Percentiles rank a stretch among this genome's conserved stretches.
Conservation (phyloP, 1,284 basidiomycete species). For the Boletus sp. region DNA sequence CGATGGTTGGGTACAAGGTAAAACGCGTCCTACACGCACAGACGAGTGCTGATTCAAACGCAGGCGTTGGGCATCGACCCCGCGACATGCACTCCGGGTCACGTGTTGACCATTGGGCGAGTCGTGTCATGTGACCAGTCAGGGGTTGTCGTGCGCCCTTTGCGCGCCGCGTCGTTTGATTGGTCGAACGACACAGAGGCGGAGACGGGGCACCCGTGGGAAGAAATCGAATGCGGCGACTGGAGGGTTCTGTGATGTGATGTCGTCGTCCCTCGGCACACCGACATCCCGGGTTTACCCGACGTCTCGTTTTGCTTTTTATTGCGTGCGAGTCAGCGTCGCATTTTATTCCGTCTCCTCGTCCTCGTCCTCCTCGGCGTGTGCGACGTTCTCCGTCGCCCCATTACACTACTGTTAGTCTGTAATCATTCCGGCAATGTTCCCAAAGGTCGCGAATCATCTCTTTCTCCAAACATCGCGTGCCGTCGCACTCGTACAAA, state of each 20-base stretch:
- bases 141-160: conserved; percentile 17
- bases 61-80: conserved; percentile 33
- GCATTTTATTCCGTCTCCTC: neutral
- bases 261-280: conserved; percentile 19
- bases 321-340: neutral
- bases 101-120: conserved; percentile 22
- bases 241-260: conserved; percentile 21
- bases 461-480: conserved; percentile 74
- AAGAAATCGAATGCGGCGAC: conserved; percentile 21
- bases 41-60: neutral
- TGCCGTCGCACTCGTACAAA: conserved; percentile 73
- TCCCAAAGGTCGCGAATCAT: conserved; percentile 79
- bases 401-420: neutral
- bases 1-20: conserved; percentile 35
- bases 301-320: conserved; percentile 7
- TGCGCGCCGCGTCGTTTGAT: conserved; percentile 22
- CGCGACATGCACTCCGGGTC: conserved; percentile 32
- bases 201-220: conserved; percentile 24
- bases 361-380: neutral
- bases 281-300: conserved; percentile 27
- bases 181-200: neutral
- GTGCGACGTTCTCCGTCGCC: conserved; percentile 4
- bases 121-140: conserved; percentile 16
- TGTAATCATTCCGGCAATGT: conserved; percentile 48
- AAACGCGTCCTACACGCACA: neutral